These are phyloP conservation scores for Bruguiera gymnorhiza DNA, from an alignment of 345 rosid species.

Conservation along the genomic window DNA sequence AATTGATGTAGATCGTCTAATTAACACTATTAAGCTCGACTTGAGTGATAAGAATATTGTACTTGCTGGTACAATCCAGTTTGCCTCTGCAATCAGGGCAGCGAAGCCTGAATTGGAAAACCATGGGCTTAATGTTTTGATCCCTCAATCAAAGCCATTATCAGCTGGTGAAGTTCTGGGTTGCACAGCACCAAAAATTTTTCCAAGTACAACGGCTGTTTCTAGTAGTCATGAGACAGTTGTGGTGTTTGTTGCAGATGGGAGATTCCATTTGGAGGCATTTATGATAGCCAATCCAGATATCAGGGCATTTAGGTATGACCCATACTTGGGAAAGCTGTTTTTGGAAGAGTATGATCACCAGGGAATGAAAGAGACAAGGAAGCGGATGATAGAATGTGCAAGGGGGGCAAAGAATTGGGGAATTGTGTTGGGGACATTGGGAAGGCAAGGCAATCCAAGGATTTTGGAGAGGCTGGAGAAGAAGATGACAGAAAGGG, in stretches of 20 bases:
- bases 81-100: conserved; percentile 73
- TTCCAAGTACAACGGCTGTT: not conserved
- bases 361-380: conserved; percentile 74
- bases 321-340: conserved; percentile 76
- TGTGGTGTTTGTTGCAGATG: conserved; percentile 79
- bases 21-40: conserved; percentile 54
- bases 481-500: conserved; percentile 66
- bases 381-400: conserved; percentile 53
- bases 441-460: conserved; percentile 95
- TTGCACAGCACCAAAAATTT: conserved; percentile 71
- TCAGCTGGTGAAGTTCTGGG: conserved; percentile 91
- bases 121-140: conserved; percentile 56
- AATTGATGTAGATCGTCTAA: conserved; percentile 53
- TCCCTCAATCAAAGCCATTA: conserved; percentile 85
- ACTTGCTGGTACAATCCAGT: conserved; percentile 90
- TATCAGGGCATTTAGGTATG: conserved; percentile 68
- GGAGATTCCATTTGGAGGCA: conserved; percentile 86
- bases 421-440: conserved; percentile 86
- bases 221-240: conserved; percentile 32
- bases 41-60: conserved; percentile 31
- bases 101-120: conserved; percentile 76
- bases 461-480: conserved; percentile 71
- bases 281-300: conserved; percentile 89
- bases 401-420: conserved; percentile 53
- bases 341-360: conserved; percentile 92